Conservation (phyloP, 805 yeast genomes). For the Pichia cabralensis region DNA sequence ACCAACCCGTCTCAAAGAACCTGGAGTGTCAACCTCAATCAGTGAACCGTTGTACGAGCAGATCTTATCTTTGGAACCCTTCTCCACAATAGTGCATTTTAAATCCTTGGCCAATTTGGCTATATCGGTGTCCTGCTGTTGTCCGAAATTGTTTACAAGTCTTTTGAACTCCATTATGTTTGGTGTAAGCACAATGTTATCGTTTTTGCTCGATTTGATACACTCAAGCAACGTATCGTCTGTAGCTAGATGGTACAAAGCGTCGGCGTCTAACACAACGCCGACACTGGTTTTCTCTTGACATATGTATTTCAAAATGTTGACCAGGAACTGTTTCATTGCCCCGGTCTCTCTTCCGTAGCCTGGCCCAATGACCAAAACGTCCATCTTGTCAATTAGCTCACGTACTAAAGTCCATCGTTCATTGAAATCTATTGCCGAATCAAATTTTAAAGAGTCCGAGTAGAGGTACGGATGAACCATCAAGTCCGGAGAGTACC, state of each 20-base stretch:
- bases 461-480: slow-evolving; percentile 84
- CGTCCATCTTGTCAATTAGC: slow-evolving; percentile 66
- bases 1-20: slow-evolving; percentile 77
- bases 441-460: slow-evolving; percentile 26
- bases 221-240: slow-evolving; percentile 38
- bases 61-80: slow-evolving; percentile 62
- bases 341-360: slow-evolving; percentile 64
- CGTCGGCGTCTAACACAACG: slow-evolving; percentile 95
- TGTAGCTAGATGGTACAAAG: slow-evolving; percentile 55
- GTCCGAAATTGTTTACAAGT: slow-evolving; percentile 21
- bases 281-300: slow-evolving; percentile 59
- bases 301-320: slow-evolving; percentile 36
- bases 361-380: slow-evolving; percentile 88
- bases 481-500: slow-evolving; percentile 89
- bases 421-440: slow-evolving; percentile 40
- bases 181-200: slow-evolving; percentile 72
- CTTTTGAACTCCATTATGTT: slow-evolving; percentile 79
- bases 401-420: too few species aligned
- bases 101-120: too few species aligned
- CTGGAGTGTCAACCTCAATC: slow-evolving; percentile 37
- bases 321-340: slow-evolving; percentile 50
- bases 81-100: slow-evolving; percentile 62
- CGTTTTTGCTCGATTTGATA: slow-evolving; percentile 30
- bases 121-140: too few species aligned
- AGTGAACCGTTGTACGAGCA: slow-evolving; percentile 34